Conservation (phyloP, 2,329 filamentous ascomycete species). For the Clarireedia monteithiana region DNA sequence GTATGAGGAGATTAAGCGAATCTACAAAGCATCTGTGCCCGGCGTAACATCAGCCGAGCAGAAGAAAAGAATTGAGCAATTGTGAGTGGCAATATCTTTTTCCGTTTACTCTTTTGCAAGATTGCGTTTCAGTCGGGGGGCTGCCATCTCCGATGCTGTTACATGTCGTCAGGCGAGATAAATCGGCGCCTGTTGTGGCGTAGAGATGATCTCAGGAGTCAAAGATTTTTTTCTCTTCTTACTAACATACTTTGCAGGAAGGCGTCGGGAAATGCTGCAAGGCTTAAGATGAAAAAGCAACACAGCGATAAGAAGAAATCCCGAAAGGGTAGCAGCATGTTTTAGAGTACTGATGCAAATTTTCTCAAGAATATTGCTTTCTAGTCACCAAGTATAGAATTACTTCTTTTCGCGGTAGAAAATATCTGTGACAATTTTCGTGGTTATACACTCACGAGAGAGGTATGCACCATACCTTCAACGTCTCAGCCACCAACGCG, state of each 20-base stretch:
- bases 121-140: background rate
- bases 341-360: background rate
- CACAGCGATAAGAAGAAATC: conserved; percentile 28
- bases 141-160: too few relatives aligned
- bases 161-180: too few relatives aligned
- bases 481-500: background rate
- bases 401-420: background rate
- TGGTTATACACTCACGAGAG: background rate
- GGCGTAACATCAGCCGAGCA: conserved; percentile 39
- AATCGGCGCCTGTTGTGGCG: background rate
- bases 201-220: background rate
- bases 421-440: background rate
- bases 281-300: conserved; percentile 28
- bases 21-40: conserved; percentile 24
- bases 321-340: conserved; percentile 8
- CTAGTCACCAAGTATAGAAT: background rate
- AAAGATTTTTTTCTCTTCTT: background rate
- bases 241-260: conserved; percentile 20
- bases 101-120: background rate
- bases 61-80: conserved; percentile 41
- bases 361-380: background rate
- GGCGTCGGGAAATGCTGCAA: conserved; percentile 23
- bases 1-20: conserved; percentile 21
- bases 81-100: conserved; percentile 21
- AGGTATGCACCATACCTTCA: background rate